Conservation (phyloP, 805 yeast genomes). For the Candida ipomoeae region DNA sequence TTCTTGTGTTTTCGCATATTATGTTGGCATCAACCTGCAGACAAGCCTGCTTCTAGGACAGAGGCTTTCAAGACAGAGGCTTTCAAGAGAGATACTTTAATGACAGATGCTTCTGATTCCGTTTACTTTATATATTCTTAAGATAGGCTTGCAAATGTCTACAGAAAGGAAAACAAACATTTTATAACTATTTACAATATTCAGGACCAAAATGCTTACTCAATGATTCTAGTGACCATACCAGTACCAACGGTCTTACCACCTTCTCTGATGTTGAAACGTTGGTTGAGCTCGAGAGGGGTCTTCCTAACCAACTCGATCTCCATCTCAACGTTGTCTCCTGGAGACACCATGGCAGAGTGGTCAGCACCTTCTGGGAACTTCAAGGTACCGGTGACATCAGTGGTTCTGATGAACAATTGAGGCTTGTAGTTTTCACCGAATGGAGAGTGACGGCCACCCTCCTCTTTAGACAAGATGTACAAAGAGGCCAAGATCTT, state of each 20-base stretch:
- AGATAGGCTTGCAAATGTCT: background rate
- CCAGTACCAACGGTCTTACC: conserved; percentile 99
- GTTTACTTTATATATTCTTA: no score
- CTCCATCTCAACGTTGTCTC: conserved; percentile 97
- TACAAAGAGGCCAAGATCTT: conserved; percentile 92
- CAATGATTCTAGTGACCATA: conserved; percentile 86
- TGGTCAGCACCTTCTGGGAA: conserved; percentile 87
- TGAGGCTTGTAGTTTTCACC: conserved; percentile 98
- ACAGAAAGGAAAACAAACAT: conserved; percentile 1
- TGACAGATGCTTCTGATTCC: no score
- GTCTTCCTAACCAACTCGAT: conserved; percentile 87
- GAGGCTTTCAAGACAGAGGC: no score
- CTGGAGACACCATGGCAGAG: conserved; percentile 91
- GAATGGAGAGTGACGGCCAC: conserved; percentile 98
- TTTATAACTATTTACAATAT: conserved; percentile 4
- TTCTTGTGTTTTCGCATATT: conserved; percentile 3
- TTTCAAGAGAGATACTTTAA: no score
- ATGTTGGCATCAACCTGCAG: background rate
- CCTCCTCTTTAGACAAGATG: conserved; percentile 92
- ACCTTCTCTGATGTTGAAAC: conserved; percentile 99
- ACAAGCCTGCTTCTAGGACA: background rate
- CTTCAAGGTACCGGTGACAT: conserved; percentile 82
- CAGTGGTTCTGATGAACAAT: conserved; percentile 93
- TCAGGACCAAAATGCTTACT: conserved; percentile 31
- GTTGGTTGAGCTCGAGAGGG: conserved; percentile 93